Evolutionary conservation across 495 filamentous ascomycete genomes (phyloP), one percentile per base, ranked within the genome.

Genomic region (Mytilinidion resinicola): DNA sequence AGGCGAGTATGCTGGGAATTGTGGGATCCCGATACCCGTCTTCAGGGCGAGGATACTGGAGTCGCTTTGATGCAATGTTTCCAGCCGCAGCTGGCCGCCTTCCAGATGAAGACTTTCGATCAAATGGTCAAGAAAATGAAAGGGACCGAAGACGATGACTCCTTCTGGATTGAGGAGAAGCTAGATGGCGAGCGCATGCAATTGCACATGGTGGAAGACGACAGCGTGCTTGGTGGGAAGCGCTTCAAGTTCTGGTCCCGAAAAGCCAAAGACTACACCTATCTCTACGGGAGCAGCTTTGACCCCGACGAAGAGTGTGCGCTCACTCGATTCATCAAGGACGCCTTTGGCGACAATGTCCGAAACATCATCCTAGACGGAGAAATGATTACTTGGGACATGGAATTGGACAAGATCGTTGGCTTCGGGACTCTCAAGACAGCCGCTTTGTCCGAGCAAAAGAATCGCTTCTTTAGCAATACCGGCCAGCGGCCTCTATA

Each of bases 311-410:
- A 86, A 11, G 84, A 85, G 43, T 81, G 82, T n/a, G 83, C 90
- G 9, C 67, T 97, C 17, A 95, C 93, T 0, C 76, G 90, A 34
- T 84, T 95, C 67, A 72, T 96, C 11, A 82, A 84, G 51, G 77
- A 83, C 54, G 90, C 89, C 4, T 98, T 98, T 66, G 75, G 83
- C 14, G 77, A 84, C 6, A 82, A 84, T 0, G 91, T 97, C 9
- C 75, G 84, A 44, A 89, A 90, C 66, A 79, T 96, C 64, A 95
- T 98, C 34, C 77, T 98, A 2, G 93, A 98, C 64, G 93, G 93
- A 9, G 93, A 98, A 71, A 98, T 98, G 93, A 89, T 98, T 53
- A 96, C 91, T 9, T 98, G 95, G 95, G 90, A 97, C 69, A 85
- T 90, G n/a, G 84, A 87, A 50, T 74, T 88, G 51, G 85, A 96